Evolutionary conservation across 805 yeast genomes (phyloP).

Genomic region (Myxozyma lipomycoides): DNA sequence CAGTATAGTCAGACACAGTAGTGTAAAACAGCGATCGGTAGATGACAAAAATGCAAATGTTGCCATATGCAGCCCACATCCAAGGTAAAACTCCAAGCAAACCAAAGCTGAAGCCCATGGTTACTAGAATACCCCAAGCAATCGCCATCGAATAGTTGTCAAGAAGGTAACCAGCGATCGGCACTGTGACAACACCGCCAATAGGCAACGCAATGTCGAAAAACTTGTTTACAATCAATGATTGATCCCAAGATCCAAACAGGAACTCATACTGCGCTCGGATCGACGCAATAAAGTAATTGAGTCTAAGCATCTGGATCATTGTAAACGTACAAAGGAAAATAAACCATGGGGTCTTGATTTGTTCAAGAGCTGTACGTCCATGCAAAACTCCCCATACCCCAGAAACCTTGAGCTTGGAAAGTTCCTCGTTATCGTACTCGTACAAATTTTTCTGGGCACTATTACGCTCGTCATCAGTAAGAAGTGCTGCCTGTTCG

Average conservation of each 20-base stretch:
- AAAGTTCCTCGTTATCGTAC: slow-evolving; percentile 23
- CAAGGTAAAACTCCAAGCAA: slow-evolving; percentile 59
- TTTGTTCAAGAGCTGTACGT: slow-evolving; percentile 44
- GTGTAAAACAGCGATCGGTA: slow-evolving; percentile 93
- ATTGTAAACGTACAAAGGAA: slow-evolving; percentile 76
- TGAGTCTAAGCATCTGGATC: slow-evolving; percentile 85
- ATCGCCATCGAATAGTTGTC: slow-evolving; percentile 67
- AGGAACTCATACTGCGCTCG: slow-evolving; percentile 76
- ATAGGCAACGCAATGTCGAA: slow-evolving; percentile 84
- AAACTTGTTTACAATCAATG: slow-evolving; percentile 59
- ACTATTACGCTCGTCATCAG: slow-evolving; percentile 1
- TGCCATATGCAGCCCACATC: slow-evolving; percentile 54
- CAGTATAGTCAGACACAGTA: slow-evolving; percentile 84
- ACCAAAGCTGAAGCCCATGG: slow-evolving; percentile 61
- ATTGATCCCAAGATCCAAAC: slow-evolving; percentile 49
- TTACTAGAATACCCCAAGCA: slow-evolving; percentile 47
- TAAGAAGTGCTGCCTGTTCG: slow-evolving; percentile 6
- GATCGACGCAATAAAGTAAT: slow-evolving; percentile 88
- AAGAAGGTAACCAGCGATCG: slow-evolving; percentile 74
- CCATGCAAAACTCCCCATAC: slow-evolving; percentile 80
- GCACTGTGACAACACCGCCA: slow-evolving; percentile 84
- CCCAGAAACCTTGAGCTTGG: slow-evolving; percentile 41
- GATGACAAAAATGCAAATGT: slow-evolving; percentile 67
- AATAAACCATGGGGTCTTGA: slow-evolving; percentile 65
- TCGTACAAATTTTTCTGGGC: slow-evolving; percentile 14